phyloP scores from a whole-genome alignment of 2,329 filamentous ascomycete species.

The Sporothrix pseudoabietina region DNA sequence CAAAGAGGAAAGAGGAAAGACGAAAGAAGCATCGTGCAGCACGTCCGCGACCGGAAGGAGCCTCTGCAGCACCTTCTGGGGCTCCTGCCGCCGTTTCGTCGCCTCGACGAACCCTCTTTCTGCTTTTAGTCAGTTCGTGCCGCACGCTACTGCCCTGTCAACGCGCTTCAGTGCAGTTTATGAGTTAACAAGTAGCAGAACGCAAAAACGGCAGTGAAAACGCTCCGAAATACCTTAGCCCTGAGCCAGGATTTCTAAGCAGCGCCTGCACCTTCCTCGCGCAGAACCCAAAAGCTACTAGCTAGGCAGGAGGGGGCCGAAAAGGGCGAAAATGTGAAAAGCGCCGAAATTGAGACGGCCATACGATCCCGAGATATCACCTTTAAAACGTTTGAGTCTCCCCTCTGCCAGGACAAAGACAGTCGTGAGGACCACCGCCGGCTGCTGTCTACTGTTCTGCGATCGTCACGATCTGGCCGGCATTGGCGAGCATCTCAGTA shows the following conservation, averaged over 20 bases:
- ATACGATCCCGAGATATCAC: conserved; percentile 25
- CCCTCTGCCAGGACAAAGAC: conserved; percentile 7
- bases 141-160: conserved; percentile 1
- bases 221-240: conserved; percentile 4
- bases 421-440: not conserved
- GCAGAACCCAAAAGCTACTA: not conserved
- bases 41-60: conserved; percentile 8
- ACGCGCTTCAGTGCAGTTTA: not conserved
- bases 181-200: not conserved
- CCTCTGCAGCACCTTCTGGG: not conserved
- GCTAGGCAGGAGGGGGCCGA: not conserved
- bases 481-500: not conserved
- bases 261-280: conserved; percentile 6
- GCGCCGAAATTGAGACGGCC: not conserved
- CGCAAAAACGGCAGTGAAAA: not conserved
- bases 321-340: not conserved
- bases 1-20: not conserved
- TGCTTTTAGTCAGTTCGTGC: conserved; percentile 20
- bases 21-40: not conserved
- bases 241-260: conserved; percentile 24
- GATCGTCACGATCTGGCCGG: not conserved
- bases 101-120: not conserved
- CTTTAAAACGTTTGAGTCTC: not conserved
- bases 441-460: not conserved
- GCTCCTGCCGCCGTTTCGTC: not conserved